Conservation (phyloP, 495 filamentous ascomycete species). For the Durotheca rogersii region DNA sequence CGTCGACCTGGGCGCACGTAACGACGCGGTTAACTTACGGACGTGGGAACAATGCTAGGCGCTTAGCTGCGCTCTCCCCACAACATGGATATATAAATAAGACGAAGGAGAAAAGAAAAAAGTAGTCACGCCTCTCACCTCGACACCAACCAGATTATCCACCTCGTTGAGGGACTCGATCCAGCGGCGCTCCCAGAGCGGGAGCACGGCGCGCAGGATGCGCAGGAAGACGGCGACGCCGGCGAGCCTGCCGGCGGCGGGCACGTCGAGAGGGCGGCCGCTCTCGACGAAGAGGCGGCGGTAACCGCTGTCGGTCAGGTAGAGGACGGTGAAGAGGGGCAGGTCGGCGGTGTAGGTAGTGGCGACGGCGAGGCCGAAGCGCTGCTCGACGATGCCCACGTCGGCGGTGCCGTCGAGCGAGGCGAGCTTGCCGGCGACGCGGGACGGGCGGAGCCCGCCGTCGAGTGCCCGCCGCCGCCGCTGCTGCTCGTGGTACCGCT, state of each 20-base stretch:
- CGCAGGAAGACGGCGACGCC: slow-evolving; percentile 14
- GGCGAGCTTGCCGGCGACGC: slow-evolving; percentile 9
- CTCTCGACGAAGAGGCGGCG: slow-evolving; percentile 20
- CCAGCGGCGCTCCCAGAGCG: slow-evolving; percentile 20
- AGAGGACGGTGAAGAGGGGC: slow-evolving; percentile 17
- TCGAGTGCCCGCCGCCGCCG: background rate
- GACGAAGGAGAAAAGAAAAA: too few relatives aligned
- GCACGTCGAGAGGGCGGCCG: slow-evolving; percentile 11
- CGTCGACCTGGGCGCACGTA: slow-evolving; percentile 10
- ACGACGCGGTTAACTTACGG: too few relatives aligned
- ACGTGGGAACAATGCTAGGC: too few relatives aligned
- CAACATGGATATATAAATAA: too few relatives aligned
- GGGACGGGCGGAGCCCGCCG: slow-evolving; percentile 18
- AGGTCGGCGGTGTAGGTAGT: slow-evolving; percentile 9
- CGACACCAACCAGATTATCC: slow-evolving; percentile 15
- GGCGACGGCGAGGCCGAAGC: slow-evolving; percentile 15
- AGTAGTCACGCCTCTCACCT: slow-evolving; percentile 6
- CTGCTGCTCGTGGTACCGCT: background rate
- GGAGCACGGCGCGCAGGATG: slow-evolving; percentile 8
- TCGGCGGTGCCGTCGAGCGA: slow-evolving; percentile 14
- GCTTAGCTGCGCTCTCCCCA: too few relatives aligned
- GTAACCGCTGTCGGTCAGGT: slow-evolving; percentile 15
- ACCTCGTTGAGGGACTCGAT: slow-evolving; percentile 12
- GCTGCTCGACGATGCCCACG: slow-evolving; percentile 16
- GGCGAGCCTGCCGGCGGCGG: slow-evolving; percentile 9